Percentiles rank a stretch among this genome's conserved stretches.
Evolutionary conservation across 2,329 filamentous ascomycete species (phyloP).

Genomic region (Aspergillus quadricinctus): DNA sequence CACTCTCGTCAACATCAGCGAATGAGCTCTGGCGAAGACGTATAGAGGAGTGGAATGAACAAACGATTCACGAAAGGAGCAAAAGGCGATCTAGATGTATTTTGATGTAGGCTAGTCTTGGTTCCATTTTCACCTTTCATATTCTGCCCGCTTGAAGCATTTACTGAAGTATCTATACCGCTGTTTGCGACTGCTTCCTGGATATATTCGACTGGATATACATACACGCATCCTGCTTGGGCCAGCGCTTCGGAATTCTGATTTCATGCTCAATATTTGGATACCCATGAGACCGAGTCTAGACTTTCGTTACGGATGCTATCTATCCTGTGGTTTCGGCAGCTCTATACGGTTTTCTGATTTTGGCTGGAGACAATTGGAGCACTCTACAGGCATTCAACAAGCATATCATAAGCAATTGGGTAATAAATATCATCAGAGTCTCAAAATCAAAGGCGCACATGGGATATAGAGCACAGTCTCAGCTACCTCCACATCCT

Average conservation of each 20-base stretch:
- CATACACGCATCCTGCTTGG: not conserved
- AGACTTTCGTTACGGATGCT: not conserved
- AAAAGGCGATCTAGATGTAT: conserved; percentile 34
- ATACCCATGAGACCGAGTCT: not conserved
- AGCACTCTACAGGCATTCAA: not conserved
- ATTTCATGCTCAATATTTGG: not conserved
- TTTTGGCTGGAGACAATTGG: not conserved
- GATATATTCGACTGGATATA: not conserved
- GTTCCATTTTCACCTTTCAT: not conserved
- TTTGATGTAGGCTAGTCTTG: conserved; percentile 29
- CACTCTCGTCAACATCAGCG: conserved; percentile 23
- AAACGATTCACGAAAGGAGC: conserved; percentile 33
- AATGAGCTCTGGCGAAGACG: conserved; percentile 35
- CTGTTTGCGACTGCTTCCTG: not conserved
- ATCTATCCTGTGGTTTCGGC: not conserved
- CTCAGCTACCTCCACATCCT: not conserved
- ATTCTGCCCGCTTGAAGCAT: not conserved
- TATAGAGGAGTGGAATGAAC: conserved; percentile 38
- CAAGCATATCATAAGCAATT: not conserved
- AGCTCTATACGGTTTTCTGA: not conserved
- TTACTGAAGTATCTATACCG: not conserved
- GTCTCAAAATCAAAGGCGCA: not conserved
- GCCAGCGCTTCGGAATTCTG: not conserved
- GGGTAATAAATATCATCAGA: not conserved
- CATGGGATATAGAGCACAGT: not conserved